These are phyloP conservation scores for Backusella australiensis DNA, from an alignment of 192 early-diverging fungal species.

Conservation along the genomic window DNA sequence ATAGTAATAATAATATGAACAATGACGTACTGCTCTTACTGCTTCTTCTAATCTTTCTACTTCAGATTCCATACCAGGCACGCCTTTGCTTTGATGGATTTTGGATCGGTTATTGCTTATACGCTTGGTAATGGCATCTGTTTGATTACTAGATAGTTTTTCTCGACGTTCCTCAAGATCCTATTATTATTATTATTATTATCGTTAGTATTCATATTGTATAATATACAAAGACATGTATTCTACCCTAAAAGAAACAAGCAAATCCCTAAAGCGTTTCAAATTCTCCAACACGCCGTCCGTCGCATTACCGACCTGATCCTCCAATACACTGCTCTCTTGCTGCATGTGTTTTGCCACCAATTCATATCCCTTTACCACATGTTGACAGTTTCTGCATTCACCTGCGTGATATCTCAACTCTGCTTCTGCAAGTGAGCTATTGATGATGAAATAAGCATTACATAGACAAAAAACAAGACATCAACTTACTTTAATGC, in stretches of 20 bases:
- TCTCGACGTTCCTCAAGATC: conserved; percentile 54
- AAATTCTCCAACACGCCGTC: conserved; percentile 59
- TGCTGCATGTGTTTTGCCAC: conserved; percentile 49
- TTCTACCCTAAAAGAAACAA: conserved; percentile 52
- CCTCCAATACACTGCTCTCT: conserved; percentile 38
- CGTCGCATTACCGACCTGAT: conserved; percentile 32
- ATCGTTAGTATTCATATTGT: too few relatives aligned
- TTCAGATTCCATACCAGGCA: conserved; percentile 41
- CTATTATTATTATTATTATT: neutral
- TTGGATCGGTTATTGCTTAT: conserved; percentile 49
- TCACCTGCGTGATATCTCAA: conserved; percentile 55
- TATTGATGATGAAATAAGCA: conserved; percentile 20
- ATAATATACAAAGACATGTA: neutral
- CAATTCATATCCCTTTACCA: conserved; percentile 49
- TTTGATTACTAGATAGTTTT: conserved; percentile 38
- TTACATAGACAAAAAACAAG: neutral
- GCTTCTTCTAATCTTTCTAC: conserved; percentile 30
- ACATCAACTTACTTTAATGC: conserved; percentile 50
- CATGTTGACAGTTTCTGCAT: conserved; percentile 53
- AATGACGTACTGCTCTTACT: conserved; percentile 38
- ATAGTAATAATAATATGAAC: neutral
- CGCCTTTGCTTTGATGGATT: conserved; percentile 40
- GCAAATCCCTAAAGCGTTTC: conserved; percentile 63
- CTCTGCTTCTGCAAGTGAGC: conserved; percentile 55
- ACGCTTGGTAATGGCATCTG: conserved; percentile 55